A percentile compares a stretch with the other conserved stretches of the same genome.
phyloP scores from a whole-genome alignment of 2,329 filamentous ascomycete species.

The Ophiostoma novo-ulmi region DNA sequence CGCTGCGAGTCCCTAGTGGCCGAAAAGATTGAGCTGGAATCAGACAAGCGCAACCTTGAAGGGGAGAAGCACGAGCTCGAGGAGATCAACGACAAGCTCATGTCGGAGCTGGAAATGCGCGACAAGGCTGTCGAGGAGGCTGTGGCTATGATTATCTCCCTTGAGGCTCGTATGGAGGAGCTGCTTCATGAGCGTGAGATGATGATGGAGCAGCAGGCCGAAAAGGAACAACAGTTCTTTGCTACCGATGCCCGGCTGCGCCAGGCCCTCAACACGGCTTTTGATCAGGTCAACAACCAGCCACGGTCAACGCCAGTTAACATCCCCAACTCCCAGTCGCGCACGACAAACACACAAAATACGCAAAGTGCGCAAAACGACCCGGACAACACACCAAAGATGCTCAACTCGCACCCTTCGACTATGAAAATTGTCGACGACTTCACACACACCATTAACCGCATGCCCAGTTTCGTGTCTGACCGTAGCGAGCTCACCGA shows the following conservation, averaged over 20 bases:
- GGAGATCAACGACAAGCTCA: slow-evolving; percentile 53
- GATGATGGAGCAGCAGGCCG: slow-evolving; percentile 48
- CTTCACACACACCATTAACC: slow-evolving; percentile 39
- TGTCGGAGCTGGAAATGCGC: slow-evolving; percentile 59
- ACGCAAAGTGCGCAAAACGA: neutral
- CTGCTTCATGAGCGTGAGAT: slow-evolving; percentile 51
- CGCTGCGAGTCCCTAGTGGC: slow-evolving; percentile 44
- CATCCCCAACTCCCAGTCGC: no score
- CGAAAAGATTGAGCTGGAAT: slow-evolving; percentile 57
- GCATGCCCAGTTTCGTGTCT: slow-evolving; percentile 62
- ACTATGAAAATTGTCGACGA: slow-evolving; percentile 31
- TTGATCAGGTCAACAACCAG: slow-evolving; percentile 1
- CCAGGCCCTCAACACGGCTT: slow-evolving; percentile 24
- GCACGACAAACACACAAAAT: neutral
- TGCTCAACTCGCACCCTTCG: neutral
- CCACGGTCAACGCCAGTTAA: neutral
- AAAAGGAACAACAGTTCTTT: slow-evolving; percentile 39
- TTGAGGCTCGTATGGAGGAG: slow-evolving; percentile 57
- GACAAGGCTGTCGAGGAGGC: slow-evolving; percentile 68
- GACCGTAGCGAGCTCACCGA: slow-evolving; percentile 56
- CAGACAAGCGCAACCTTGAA: slow-evolving; percentile 54
- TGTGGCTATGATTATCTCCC: slow-evolving; percentile 60
- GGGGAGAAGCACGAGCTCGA: slow-evolving; percentile 56
- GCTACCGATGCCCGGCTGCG: slow-evolving; percentile 32
- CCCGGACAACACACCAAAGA: slow-evolving; percentile 22